Percentiles rank a stretch among this genome's conserved stretches.
Evolutionary conservation across 176 grass and related monocot species (phyloP).

Genomic region (Cenchrus americanus): DNA sequence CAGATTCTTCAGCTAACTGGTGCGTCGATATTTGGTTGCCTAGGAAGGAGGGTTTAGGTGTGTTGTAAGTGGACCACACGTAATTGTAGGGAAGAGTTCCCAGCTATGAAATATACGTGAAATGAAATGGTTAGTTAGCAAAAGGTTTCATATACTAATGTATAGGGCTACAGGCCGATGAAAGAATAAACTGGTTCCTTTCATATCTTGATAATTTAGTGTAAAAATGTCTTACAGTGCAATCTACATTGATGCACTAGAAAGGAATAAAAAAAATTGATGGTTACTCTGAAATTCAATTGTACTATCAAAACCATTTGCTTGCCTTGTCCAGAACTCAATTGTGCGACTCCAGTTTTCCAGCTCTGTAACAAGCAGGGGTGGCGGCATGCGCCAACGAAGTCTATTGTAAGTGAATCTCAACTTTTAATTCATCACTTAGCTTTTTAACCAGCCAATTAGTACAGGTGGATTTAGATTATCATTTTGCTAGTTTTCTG

Average conservation of each 20-base stretch:
- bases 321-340: background rate
- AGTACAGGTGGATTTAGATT: too few relatives aligned
- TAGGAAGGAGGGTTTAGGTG: background rate
- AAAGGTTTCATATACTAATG: conserved; percentile 27
- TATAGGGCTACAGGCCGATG: conserved; percentile 40
- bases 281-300: background rate
- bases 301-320: background rate
- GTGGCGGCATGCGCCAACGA: background rate
- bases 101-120: conserved; percentile 28
- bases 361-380: background rate
- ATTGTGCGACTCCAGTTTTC: background rate
- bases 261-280: conserved; percentile 6
- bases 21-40: background rate
- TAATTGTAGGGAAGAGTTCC: conserved; percentile 28
- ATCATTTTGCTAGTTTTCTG: too few relatives aligned
- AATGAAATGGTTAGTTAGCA: conserved; percentile 36
- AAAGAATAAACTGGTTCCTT: conserved; percentile 37
- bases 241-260: conserved; percentile 4
- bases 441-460: too few relatives aligned
- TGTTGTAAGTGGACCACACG: background rate
- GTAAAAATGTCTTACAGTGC: conserved; percentile 20
- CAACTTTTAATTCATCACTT: too few relatives aligned
- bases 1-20: conserved; percentile 66
- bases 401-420: background rate
- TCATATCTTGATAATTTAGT: conserved; percentile 20